Conservation (phyloP, 495 filamentous ascomycete species). For the Penicillium chermesinum region DNA sequence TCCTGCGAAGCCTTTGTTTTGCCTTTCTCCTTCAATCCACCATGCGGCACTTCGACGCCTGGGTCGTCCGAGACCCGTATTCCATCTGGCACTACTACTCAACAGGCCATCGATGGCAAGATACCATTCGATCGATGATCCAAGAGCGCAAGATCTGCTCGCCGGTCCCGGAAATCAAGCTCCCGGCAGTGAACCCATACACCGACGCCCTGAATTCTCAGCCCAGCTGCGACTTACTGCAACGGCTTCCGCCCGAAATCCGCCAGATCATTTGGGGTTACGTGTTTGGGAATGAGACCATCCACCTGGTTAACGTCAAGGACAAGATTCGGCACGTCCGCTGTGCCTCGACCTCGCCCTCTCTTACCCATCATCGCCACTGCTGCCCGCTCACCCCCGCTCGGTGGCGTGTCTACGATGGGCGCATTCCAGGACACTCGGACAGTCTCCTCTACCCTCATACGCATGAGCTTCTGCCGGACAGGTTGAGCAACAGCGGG, state of each 20-base stretch:
- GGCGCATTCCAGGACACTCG: constrained; percentile 12
- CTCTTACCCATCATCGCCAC: constrained; percentile 30
- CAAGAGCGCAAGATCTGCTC: constrained; percentile 38
- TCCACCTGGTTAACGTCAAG: constrained; percentile 40
- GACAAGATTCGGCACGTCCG: constrained; percentile 39
- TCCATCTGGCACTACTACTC: constrained; percentile 44
- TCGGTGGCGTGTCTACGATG: constrained; percentile 31
- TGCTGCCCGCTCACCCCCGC: constrained; percentile 37
- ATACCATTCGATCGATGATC: constrained; percentile 37
- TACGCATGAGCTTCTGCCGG: constrained; percentile 28
- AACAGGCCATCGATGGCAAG: constrained; percentile 37
- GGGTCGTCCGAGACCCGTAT: constrained; percentile 44
- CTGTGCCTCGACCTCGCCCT: constrained; percentile 19
- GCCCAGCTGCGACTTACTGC: constrained; percentile 19
- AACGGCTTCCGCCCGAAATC: constrained; percentile 47
- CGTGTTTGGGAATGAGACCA: constrained; percentile 41
- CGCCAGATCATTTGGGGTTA: constrained; percentile 52
- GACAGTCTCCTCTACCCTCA: constrained; percentile 38
- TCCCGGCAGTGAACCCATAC: constrained; percentile 13
- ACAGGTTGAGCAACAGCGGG: constrained; percentile 19
- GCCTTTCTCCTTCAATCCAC: no score
- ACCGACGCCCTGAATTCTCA: constrained; percentile 21
- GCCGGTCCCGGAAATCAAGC: constrained; percentile 13
- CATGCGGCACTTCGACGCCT: constrained; percentile 43
- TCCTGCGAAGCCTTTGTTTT: no score